Evolutionary conservation across 2,329 filamentous ascomycete genomes (phyloP), one percentile per base, ranked within the genome.

Genomic region (Cercospora sp.): DNA sequence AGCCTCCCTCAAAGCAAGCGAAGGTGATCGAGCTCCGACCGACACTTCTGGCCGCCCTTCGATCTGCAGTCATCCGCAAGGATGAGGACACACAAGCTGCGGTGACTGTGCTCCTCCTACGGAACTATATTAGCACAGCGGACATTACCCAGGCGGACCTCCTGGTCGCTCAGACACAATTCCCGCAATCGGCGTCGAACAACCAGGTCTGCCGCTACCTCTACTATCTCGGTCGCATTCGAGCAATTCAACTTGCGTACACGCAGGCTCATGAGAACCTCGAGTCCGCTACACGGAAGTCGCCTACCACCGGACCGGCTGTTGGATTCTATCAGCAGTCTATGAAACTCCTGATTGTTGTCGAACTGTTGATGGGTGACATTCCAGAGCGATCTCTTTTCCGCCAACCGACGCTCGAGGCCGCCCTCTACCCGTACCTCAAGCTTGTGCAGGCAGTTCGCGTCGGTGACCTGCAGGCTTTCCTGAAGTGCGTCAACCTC

Each of bases 131-230:
- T 72, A 89, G 91, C 60, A 98, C 94, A 55, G 97, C 95, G 73
- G 94, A 98, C 81, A 97, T 99, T 81, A 91, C 91, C 65, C 95
- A 99, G 83, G 95, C 95, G 74, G 95, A 99, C 81, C 88, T 98
- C 45, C 88, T 99, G 67, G 92, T 99, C 71, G 94, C 93, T 33
- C 95, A 99, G 82, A 97, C 95, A 31, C 90, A 95, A 78, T 98
- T 99, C 81, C 95, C 95, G 5, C 87, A 94, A 71, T 93, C 93
- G 76, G 95, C 95, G 4, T 93, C 94, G 72, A 99, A 97, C 84
- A 99, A 97, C 80, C 95, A 99, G 83, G 94, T 99, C 72, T 96
- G 95, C 71, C 90, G 95, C 69, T 99, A 97, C 83, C 86, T 98
- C 67, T 99, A 97, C 86, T 99, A 99, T 81, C 88, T 99, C 12